Conservation (phyloP, 352 stramenopile species). For the Globisporangium middletonii region DNA sequence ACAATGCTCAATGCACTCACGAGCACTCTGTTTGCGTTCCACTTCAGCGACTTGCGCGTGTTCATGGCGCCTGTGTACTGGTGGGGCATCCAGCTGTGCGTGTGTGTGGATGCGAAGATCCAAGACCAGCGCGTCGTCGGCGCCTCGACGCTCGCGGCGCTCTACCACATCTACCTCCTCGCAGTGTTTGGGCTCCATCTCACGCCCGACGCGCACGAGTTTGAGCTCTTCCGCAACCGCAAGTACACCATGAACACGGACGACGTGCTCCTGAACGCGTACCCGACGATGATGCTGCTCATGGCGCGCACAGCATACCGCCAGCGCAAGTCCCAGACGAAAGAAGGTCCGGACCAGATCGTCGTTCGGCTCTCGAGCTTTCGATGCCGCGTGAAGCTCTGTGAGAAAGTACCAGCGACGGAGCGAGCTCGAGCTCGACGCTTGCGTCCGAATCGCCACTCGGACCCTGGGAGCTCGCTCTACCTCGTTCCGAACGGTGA, state of each 20-base stretch:
- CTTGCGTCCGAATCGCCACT: neutral
- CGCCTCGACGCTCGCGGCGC: neutral
- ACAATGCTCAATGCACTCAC: conserved; percentile 13
- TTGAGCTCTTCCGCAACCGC: conserved; percentile 7
- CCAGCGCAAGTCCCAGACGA: conserved; percentile 12
- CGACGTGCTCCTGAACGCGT: conserved; percentile 21
- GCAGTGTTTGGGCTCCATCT: conserved; percentile 3
- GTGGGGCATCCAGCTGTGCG: conserved; percentile 18
- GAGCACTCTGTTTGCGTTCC: conserved; percentile 10
- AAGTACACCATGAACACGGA: conserved; percentile 4
- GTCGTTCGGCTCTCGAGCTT: conserved; percentile 9
- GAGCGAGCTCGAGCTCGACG: neutral
- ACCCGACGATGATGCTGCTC: conserved; percentile 21
- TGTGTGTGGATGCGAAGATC: conserved; percentile 24
- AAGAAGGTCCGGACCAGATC: conserved; percentile 11
- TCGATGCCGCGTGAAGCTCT: conserved; percentile 1
- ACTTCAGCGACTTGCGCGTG: conserved; percentile 17
- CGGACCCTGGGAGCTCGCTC: neutral
- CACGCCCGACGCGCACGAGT: neutral
- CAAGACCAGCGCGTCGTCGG: conserved; percentile 3
- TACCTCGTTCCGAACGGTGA: neutral
- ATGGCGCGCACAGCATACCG: conserved; percentile 24
- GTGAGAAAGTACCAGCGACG: neutral
- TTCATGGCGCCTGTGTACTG: conserved; percentile 12
- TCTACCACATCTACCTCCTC: conserved; percentile 7